phyloP scores from a whole-genome alignment of 2,329 filamentous ascomycete species.

The Cytospora mali region DNA sequence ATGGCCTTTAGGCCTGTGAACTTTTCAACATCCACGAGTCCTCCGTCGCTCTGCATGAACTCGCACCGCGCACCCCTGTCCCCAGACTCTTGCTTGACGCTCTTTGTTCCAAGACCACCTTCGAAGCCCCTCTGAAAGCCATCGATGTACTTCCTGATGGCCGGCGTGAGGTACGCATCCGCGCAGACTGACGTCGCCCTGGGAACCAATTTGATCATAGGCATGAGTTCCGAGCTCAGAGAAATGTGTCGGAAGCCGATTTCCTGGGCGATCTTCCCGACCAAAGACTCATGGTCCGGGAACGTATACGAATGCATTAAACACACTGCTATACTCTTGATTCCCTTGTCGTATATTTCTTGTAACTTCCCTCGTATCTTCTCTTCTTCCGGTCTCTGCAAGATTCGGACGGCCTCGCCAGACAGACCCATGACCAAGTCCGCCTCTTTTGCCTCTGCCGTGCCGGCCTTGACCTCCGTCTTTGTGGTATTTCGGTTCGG shows the following conservation, averaged over 20 bases:
- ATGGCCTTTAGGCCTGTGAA: conserved; percentile 88
- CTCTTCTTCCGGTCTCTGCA: conserved; percentile 62
- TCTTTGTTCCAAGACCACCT: conserved; percentile 76
- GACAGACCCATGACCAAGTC: conserved; percentile 72
- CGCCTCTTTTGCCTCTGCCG: conserved; percentile 47
- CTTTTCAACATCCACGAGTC: conserved; percentile 71
- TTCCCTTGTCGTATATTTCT: conserved; percentile 68
- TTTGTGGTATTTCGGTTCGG: conserved; percentile 62
- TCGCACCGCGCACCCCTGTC: conserved; percentile 79
- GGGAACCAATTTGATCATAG: conserved; percentile 84
- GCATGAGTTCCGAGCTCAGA: conserved; percentile 79
- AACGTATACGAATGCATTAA: conserved; percentile 94
- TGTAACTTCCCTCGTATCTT: conserved; percentile 64
- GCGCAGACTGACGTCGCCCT: conserved; percentile 76
- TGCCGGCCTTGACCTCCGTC: conserved; percentile 57
- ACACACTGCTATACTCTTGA: conserved; percentile 84
- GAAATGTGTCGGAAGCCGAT: conserved; percentile 85
- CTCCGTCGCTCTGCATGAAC: conserved; percentile 91
- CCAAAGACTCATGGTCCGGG: conserved; percentile 77
- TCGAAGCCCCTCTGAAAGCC: conserved; percentile 81
- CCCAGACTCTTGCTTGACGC: conserved; percentile 67
- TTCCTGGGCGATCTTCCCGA: conserved; percentile 75
- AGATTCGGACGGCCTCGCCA: conserved; percentile 72
- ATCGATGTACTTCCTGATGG: conserved; percentile 72
- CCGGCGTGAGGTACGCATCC: conserved; percentile 78